These are phyloP conservation scores for Spathaspora arborariae DNA, from an alignment of 805 yeast species.

Conservation along the genomic window DNA sequence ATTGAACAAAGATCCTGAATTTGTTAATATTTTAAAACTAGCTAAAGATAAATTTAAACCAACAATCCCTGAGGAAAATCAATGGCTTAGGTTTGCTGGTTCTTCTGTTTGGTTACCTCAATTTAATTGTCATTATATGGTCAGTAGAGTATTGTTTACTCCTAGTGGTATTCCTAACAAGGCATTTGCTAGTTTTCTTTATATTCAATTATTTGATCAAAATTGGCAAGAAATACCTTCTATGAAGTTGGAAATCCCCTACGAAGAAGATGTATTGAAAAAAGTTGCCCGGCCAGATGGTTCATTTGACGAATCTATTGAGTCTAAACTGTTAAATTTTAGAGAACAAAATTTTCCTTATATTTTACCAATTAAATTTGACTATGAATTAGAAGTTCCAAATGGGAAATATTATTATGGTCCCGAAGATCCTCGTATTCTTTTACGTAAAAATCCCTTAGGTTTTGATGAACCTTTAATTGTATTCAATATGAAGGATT, in stretches of 20 bases:
- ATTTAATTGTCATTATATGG: constrained; percentile 29
- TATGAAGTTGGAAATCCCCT: constrained; percentile 22
- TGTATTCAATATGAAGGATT: constrained; percentile 13
- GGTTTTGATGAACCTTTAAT: constrained; percentile 28
- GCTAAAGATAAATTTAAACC: constrained; percentile 16
- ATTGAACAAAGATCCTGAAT: constrained; percentile 5
- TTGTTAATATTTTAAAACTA: constrained; percentile 12
- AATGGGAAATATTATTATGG: constrained; percentile 17
- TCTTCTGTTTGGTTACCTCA: constrained; percentile 30
- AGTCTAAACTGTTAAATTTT: constrained; percentile 10
- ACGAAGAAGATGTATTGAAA: constrained; percentile 13
- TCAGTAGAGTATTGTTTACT: constrained; percentile 24
- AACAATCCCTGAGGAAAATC: constrained; percentile 16
- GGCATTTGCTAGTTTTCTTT: constrained; percentile 23
- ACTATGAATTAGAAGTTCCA: constrained; percentile 10
- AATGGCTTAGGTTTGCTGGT: constrained; percentile 32
- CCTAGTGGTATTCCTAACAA: constrained; percentile 20
- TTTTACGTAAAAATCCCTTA: constrained; percentile 17
- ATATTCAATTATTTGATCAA: constrained; percentile 20
- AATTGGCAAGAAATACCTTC: constrained; percentile 21
- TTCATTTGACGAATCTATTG: constrained; percentile 6
- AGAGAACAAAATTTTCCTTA: constrained; percentile 15
- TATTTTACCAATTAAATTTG: constrained; percentile 12
- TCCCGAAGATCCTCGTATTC: constrained; percentile 26
- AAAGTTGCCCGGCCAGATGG: constrained; percentile 16